A percentile compares a stretch with the other conserved stretches of the same genome.
Evolutionary conservation across 2,329 filamentous ascomycete genomes (phyloP).

Genomic region (Ceratocystis cubensis): DNA sequence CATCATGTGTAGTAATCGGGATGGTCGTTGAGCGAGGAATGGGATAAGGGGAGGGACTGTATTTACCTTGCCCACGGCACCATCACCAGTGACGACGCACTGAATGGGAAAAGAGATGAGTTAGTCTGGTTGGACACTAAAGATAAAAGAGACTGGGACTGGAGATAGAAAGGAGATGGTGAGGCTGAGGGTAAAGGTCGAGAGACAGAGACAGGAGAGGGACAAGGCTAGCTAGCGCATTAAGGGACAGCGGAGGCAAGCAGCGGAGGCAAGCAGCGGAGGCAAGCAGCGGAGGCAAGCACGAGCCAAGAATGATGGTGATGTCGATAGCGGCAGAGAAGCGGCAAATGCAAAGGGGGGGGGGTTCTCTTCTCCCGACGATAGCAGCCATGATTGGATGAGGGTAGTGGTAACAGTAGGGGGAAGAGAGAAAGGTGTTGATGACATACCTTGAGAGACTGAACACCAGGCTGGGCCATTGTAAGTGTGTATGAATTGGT

Average conservation of each 20-base stretch:
- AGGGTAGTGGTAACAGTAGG: neutral
- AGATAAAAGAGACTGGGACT: constrained; percentile 17
- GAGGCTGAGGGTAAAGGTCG: neutral
- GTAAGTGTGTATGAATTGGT: constrained; percentile 30
- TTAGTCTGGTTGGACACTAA: constrained; percentile 26
- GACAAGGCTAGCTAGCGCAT: too few relatives aligned
- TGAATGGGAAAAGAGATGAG: constrained; percentile 32
- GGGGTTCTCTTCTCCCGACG: too few relatives aligned
- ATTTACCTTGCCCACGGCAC: constrained; percentile 94
- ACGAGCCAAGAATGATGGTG: too few relatives aligned
- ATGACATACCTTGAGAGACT: constrained; percentile 70
- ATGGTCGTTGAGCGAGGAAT: neutral
- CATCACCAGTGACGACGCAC: constrained; percentile 98
- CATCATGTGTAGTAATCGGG: too few relatives aligned
- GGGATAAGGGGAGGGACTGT: constrained; percentile 18
- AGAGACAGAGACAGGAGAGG: neutral
- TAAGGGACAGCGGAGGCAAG: too few relatives aligned
- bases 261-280: too few relatives aligned
- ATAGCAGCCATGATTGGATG: too few relatives aligned
- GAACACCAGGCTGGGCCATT: constrained; percentile 75
- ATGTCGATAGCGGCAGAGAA: too few relatives aligned
- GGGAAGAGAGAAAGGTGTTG: constrained; percentile 15
- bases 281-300: too few relatives aligned
- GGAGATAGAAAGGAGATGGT: neutral
- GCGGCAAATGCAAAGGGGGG: too few relatives aligned